Evolutionary conservation across 2,329 filamentous ascomycete genomes (phyloP).

Genomic region (Rosellinia necatrix): DNA sequence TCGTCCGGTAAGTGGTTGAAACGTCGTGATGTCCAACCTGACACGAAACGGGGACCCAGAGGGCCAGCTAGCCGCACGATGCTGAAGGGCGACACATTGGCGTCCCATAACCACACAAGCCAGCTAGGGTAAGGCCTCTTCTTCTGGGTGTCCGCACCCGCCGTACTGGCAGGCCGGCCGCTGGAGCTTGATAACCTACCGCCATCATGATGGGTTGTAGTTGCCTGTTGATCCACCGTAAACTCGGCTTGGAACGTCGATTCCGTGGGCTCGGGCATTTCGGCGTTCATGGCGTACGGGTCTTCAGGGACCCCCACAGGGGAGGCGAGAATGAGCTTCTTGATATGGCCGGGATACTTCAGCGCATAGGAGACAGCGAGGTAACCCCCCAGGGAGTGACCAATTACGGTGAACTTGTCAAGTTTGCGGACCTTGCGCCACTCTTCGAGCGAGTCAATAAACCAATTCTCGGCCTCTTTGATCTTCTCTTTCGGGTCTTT

Average conservation of each 20-base stretch:
- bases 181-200: constrained; percentile 49
- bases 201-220: constrained; percentile 32
- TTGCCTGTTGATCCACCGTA: constrained; percentile 68
- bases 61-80: constrained; percentile 87
- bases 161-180: constrained; percentile 36
- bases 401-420: constrained; percentile 89
- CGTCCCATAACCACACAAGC: constrained; percentile 94
- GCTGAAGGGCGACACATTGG: constrained; percentile 93
- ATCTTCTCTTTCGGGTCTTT: constrained; percentile 83
- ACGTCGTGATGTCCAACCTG: constrained; percentile 89
- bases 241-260: constrained; percentile 80
- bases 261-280: constrained; percentile 75
- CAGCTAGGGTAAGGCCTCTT: constrained; percentile 74
- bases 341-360: constrained; percentile 92
- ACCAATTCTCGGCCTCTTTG: constrained; percentile 90
- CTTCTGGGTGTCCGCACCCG: constrained; percentile 40
- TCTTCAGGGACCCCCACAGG: constrained; percentile 95
- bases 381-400: constrained; percentile 93
- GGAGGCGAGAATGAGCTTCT: constrained; percentile 94
- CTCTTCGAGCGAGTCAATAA: constrained; percentile 93
- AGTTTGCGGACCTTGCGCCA: constrained; percentile 90
- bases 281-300: constrained; percentile 81
- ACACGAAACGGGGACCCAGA: constrained; percentile 87
- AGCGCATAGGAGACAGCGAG: constrained; percentile 93
- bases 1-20: constrained; percentile 84